Base-by-base conservation (phyloP, 441 rosid genomes). In the Brassica hybrid region DNA sequence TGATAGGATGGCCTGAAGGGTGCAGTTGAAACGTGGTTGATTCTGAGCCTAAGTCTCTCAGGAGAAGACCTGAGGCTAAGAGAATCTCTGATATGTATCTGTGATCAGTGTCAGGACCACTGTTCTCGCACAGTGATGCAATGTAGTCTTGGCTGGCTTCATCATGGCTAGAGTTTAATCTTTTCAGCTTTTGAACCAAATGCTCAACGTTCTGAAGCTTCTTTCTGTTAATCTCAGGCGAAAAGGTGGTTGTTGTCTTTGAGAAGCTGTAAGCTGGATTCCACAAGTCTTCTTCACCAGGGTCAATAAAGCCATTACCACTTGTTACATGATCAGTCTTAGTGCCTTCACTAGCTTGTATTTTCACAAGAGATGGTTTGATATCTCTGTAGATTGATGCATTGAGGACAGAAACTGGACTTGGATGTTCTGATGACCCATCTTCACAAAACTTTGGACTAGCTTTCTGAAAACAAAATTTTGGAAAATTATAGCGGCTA, bases 381-480 rank as follows among this genome's bases (percentile, higher is more conserved):
- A 86, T 92, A 76, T 88, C 97, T 79, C 74, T 74, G 80, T 88
- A 88, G 19, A 82, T 74, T 23, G 84, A 84, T 62, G 81, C 67
- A 72, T 89, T 95, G 65, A 95, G 94, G 71, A 95, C 99, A 36
- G 98, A 93, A 62, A 93, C 86, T 0, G 98, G 99, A 85, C 97
- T 95, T 54, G 85, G 96, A 79, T 91, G 91, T 81, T 93, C 97
- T 32, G 66, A 76, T 14, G 84, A 72, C 72, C 83, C 85, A 63
- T 85, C 92, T 77, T 90, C 90, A 76, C 79, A 83, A 63, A 81
- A 58, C 67, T 74, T 80, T 50, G 84, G 76, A 76, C 65, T 61
- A 77, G 91, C 74, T 72, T 82, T 84, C 69, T 84, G 84, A 52
- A 52, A 48, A 69, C 5, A 58, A 72, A 63, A 66, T 65, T 25